These are phyloP conservation scores for Corylus heterophylla DNA, from an alignment of 306 rosid genomes.

Conservation along the genomic window DNA sequence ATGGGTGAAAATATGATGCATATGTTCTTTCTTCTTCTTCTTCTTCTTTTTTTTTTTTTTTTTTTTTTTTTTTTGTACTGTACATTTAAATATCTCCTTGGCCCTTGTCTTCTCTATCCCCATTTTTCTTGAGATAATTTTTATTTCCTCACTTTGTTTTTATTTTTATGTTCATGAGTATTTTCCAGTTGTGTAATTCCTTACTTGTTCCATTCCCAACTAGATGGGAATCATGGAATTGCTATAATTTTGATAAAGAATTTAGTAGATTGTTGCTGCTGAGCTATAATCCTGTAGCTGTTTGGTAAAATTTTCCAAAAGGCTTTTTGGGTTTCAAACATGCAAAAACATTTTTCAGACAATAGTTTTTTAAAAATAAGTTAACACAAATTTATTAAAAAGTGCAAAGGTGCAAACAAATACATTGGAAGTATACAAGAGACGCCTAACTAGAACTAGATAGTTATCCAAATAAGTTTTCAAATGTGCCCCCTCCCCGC, in stretches of 20 bases:
- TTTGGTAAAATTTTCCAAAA: background rate
- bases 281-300: background rate
- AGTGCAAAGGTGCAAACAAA: too few species aligned
- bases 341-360: too few species aligned
- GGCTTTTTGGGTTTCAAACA: too few species aligned
- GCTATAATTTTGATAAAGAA: background rate
- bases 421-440: too few species aligned
- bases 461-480: too few species aligned
- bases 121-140: background rate
- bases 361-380: too few species aligned
- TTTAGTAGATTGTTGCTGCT: background rate
- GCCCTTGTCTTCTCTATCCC: background rate
- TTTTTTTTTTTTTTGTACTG: background rate
- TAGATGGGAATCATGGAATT: background rate
- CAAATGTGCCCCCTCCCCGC: too few species aligned
- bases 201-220: slow-evolving; percentile 14
- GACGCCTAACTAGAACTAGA: too few species aligned
- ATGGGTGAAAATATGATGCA: background rate
- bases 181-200: background rate
- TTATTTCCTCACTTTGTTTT: background rate
- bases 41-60: background rate
- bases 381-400: too few species aligned
- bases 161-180: background rate
- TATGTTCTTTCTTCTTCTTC: background rate
- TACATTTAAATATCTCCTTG: background rate